phyloP scores from a whole-genome alignment of 768 basidiomycete species.

The Ramaria rubella region DNA sequence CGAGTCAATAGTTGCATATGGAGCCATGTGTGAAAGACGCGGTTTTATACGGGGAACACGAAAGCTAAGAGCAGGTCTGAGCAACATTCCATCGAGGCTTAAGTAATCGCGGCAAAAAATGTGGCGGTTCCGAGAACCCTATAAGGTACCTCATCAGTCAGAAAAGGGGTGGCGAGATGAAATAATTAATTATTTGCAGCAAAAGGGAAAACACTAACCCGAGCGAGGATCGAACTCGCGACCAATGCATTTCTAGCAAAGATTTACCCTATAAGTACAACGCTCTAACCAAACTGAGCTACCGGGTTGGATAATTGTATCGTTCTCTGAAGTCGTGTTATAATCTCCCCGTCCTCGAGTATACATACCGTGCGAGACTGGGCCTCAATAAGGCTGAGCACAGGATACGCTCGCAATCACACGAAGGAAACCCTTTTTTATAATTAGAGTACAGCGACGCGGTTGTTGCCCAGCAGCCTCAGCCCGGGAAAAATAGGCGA shows the following conservation, averaged over 20 bases:
- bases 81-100: background rate
- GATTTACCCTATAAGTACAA: constrained; percentile 12
- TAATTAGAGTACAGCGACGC: no score
- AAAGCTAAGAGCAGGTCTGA: background rate
- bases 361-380: background rate
- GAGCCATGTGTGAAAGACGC: background rate
- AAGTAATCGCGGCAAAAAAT: background rate
- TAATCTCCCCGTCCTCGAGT: background rate
- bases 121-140: background rate
- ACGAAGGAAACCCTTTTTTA: no score
- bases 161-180: no score
- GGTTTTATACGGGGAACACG: background rate
- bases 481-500: no score
- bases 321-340: background rate
- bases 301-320: constrained; percentile 6
- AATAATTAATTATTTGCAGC: no score
- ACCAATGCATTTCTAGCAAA: constrained; percentile 7
- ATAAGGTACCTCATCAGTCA: no score
- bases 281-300: constrained; percentile 12
- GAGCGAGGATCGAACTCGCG: constrained; percentile 12
- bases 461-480: no score
- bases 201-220: constrained; percentile 7
- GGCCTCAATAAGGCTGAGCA: no score
- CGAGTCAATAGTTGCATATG: background rate
- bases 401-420: no score